These are phyloP conservation scores for Moricandia moricandioides DNA, from an alignment of 345 rosid genomes.

Conservation along the genomic window DNA sequence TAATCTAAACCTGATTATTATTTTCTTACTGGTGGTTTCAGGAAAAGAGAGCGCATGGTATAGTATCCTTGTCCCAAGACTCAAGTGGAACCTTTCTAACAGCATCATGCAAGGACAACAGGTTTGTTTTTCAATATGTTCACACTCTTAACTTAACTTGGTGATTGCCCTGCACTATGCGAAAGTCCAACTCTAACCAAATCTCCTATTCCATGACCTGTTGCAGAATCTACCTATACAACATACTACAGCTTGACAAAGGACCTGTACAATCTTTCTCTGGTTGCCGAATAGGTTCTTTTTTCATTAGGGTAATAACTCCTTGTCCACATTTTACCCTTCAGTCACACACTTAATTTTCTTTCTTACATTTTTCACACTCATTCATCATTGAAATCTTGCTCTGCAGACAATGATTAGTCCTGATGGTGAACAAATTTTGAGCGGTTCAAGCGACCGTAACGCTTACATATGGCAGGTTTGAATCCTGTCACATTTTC, in stretches of 20 bases:
- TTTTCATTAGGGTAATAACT: conserved; percentile 72
- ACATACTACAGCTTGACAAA: conserved; percentile 70
- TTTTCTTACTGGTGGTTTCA: conserved; percentile 32
- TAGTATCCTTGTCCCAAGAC: conserved; percentile 89
- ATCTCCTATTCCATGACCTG: conserved; percentile 11
- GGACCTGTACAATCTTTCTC: conserved; percentile 70
- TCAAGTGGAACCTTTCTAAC: conserved; percentile 67
- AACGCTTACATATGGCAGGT: conserved; percentile 93
- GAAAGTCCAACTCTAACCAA: conserved; percentile 17
- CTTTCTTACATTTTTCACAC: not conserved
- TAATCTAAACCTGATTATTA: not conserved
- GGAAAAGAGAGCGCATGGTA: conserved; percentile 71
- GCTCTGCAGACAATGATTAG: conserved; percentile 76
- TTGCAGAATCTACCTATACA: conserved; percentile 72
- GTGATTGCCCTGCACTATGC: not conserved
- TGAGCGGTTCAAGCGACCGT: conserved; percentile 91
- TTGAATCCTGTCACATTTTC: conserved; percentile 4
- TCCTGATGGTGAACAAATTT: conserved; percentile 73
- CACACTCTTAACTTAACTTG: not conserved
- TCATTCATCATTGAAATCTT: conserved; percentile 11
- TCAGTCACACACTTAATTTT: not conserved
- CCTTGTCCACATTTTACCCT: not conserved
- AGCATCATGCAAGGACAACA: conserved; percentile 92
- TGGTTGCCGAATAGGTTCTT: conserved; percentile 77
- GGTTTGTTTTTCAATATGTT: conserved; percentile 40